These are phyloP conservation scores for Aspergillus tubingensis DNA, from an alignment of 2,329 filamentous ascomycete species.

Conservation along the genomic window DNA sequence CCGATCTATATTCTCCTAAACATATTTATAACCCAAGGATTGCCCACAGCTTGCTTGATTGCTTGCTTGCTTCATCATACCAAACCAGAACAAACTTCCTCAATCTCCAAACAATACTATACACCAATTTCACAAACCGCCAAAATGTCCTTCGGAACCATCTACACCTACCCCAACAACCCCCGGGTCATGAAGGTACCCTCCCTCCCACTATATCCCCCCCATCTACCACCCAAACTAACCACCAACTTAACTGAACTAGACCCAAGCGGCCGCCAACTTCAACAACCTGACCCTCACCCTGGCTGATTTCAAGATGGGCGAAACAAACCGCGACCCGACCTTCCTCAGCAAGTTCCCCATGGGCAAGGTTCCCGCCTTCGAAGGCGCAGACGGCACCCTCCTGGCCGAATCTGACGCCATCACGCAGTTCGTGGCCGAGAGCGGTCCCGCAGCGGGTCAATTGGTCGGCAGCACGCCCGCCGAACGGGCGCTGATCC, in stretches of 20 bases:
- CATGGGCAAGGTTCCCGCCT: slow-evolving; percentile 54
- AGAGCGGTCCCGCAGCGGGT: slow-evolving; percentile 46
- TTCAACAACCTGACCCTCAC: slow-evolving; percentile 38
- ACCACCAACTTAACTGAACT: background rate
- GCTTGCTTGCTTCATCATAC: background rate
- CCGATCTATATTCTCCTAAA: background rate
- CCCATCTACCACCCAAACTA: background rate
- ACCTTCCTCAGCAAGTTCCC: slow-evolving; percentile 56
- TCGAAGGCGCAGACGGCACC: slow-evolving; percentile 51
- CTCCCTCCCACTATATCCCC: background rate
- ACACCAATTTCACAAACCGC: slow-evolving; percentile 13
- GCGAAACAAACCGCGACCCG: slow-evolving; percentile 46
- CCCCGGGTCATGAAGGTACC: slow-evolving; percentile 24
- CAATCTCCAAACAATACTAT: background rate
- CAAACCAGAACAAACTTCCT: background rate
- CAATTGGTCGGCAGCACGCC: slow-evolving; percentile 51
- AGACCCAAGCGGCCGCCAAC: slow-evolving; percentile 36
- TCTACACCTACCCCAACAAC: slow-evolving; percentile 26
- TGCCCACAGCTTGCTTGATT: too few species aligned
- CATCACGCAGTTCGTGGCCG: slow-evolving; percentile 51
- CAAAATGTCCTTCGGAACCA: slow-evolving; percentile 21
- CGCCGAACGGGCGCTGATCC: slow-evolving; percentile 46
- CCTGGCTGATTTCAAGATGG: slow-evolving; percentile 43
- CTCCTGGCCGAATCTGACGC: slow-evolving; percentile 50
- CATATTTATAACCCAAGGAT: too few species aligned